Evolutionary conservation across 495 filamentous ascomycete genomes (phyloP).

Genomic region (Podospora pseudoanserina): DNA sequence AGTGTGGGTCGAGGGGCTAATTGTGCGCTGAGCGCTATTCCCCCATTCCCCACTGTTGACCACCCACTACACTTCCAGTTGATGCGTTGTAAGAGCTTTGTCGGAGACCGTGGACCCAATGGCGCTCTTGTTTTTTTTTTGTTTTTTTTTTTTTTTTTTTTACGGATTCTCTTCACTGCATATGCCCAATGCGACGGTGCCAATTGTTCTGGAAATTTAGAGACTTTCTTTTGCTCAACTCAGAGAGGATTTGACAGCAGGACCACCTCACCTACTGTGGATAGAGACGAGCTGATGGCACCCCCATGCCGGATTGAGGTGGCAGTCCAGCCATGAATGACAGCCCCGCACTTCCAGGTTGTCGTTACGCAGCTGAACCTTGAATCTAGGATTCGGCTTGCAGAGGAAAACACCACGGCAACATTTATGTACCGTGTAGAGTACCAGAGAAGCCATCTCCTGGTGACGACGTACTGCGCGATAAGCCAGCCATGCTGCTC

Average conservation of each 20-base stretch:
- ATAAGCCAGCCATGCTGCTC: not conserved
- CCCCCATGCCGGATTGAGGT: not conserved
- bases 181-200: constrained; percentile 1
- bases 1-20: constrained; percentile 11
- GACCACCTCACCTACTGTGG: constrained; percentile 3
- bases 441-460: too few relatives aligned
- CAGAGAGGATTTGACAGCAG: not conserved
- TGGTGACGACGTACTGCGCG: not conserved
- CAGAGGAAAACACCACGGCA: not conserved
- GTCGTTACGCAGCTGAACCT: constrained; percentile 4
- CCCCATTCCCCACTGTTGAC: constrained; percentile 6
- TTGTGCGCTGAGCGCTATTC: constrained; percentile 1
- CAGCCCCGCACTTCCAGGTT: constrained; percentile 3
- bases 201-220: not conserved
- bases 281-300: not conserved
- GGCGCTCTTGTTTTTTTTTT: too few relatives aligned
- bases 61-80: not conserved
- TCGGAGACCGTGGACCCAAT: constrained; percentile 2
- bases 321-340: not conserved
- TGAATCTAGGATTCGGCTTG: constrained; percentile 3
- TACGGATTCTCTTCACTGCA: too few relatives aligned
- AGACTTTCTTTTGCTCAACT: not conserved
- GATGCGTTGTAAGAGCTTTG: not conserved
- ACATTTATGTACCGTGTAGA: not conserved
- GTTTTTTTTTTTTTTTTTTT: too few relatives aligned